These are phyloP conservation scores for Neofusicoccum sp. DNA, from an alignment of 2,329 filamentous ascomycete species.

Conservation along the genomic window DNA sequence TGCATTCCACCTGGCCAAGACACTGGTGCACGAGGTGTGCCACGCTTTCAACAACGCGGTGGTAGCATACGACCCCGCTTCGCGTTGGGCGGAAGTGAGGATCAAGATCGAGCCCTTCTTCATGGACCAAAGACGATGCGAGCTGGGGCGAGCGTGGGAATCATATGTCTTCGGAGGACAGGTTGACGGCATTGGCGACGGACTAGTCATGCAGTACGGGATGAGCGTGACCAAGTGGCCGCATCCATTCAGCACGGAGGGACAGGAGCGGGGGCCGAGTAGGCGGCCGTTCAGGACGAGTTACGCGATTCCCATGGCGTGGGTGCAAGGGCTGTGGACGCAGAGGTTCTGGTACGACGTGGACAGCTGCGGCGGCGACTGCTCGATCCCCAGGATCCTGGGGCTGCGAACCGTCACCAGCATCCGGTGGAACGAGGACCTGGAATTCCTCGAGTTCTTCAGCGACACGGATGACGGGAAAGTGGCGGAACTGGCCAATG, in stretches of 20 bases:
- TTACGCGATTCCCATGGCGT: slow-evolving; percentile 21
- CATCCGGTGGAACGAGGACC: slow-evolving; percentile 1
- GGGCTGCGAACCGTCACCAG: slow-evolving; percentile 5
- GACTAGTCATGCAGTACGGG: slow-evolving; percentile 16
- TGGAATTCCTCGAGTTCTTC: slow-evolving; percentile 11
- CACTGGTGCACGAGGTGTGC: slow-evolving; percentile 21
- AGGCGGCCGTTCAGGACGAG: slow-evolving; percentile 4
- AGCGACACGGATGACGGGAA: slow-evolving; percentile 7
- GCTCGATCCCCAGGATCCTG: slow-evolving; percentile 4
- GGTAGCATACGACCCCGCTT: not conserved
- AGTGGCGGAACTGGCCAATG: not conserved
- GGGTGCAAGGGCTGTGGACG: slow-evolving; percentile 15
- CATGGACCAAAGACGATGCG: slow-evolving; percentile 18
- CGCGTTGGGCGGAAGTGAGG: not conserved
- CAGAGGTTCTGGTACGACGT: slow-evolving; percentile 8
- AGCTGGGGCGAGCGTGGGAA: slow-evolving; percentile 21
- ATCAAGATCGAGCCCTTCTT: slow-evolving; percentile 23
- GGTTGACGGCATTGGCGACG: slow-evolving; percentile 17
- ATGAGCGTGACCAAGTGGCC: slow-evolving; percentile 21
- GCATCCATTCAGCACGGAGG: slow-evolving; percentile 7
- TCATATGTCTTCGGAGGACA: slow-evolving; percentile 13
- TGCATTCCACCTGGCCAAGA: slow-evolving; percentile 21
- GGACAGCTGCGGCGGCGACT: not conserved
- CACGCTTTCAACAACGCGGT: slow-evolving; percentile 19
- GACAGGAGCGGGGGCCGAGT: slow-evolving; percentile 17